Evolutionary conservation across 805 yeast genomes (phyloP), one percentile per base, ranked within the genome.

Genomic region (Candida incommunis): DNA sequence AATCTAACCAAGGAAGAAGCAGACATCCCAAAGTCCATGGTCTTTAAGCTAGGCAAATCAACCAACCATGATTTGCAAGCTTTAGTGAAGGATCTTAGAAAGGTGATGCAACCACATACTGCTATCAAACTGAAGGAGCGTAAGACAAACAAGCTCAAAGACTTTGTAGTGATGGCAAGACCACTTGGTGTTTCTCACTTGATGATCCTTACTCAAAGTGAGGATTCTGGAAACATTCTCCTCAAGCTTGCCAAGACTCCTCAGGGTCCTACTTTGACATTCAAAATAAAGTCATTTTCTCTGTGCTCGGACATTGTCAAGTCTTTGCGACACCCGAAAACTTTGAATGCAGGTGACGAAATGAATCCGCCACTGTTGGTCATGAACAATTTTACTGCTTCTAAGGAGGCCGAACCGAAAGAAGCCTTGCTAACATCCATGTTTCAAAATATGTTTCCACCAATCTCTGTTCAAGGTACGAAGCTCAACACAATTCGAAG

Each of bases 101-200:
- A 75, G 49, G 76, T 87, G 51, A 87, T 92, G 96, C 92, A 86
- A 60, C 98, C 98, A 13, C 94, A 90, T 57, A 92, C 98, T 2
- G 96, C 97, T 11, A 78, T 86, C 55, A 82, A 78, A 52, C 71
- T 92, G 48, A 73, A 80, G 51, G 98, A 92, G 64, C 71, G 97
- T 43, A 85, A 84, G 59, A 70, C 84, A 34, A 92, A 92, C 63
- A 83, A 79, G 58, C 69, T 92, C 52, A 85, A 82, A 61, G 98
- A 90, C 65, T 92, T 82, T 55, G 75, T 88, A n/a, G 95, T 86
- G n/a, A 88, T 92, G 96, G 84, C 96, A 31, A 97, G 97, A 3
- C 97, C 97, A 13, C 69, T 92, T 40, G 95, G 95, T 23, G 95
- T 92, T 21, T 73, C 90, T 4, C 95, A 90, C 64, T 64, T 92